Base-by-base conservation (phyloP, 768 basidiomycete genomes). In the Phylloporus sp. region DNA sequence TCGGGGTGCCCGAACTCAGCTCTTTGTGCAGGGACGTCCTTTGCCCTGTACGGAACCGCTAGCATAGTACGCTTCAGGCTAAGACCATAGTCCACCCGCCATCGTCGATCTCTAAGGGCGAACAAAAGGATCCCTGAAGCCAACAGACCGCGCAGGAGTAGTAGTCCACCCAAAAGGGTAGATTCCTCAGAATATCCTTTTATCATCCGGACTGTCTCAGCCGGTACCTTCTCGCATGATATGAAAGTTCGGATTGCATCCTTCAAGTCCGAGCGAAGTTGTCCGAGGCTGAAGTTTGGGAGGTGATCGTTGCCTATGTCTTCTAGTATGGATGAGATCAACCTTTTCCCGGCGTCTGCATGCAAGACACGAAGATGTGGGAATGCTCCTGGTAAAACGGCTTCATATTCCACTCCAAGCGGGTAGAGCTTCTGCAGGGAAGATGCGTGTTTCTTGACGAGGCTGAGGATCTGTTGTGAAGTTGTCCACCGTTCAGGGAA, bases 401-500 rank as follows among this genome's bases (percentile, higher is more conserved):
- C 10, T 5, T 46, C 39, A 8, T 38, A 47, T 11, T 56, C 52
- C 1, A 53, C 35, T 31, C 40, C 48, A 12, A 45, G 54, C 1
- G 40, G 60, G 36, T 50, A 58, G 15, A 24, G 39, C 6, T 24
- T 5, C 27, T 15, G 34, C 11, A 50, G 20, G 20, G 29, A 27
- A 12, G 45, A 6, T 1, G 57, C 55, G 40, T 57, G 53, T 5
- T 40, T 53, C 26, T 47, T 49, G 7, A 64, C 52, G n/a, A 72
- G 67, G 18, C 61, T 50, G 11, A 79, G 60, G 2, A 78, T 48
- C 10, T 73, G 63, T 52, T 78, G 75, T 0, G 65, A 64, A 4
- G 63, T 71, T 3, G 49, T 59, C 79, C 79, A 80, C 13, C 77
- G 71, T 45, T 72, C 60, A 4, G 76, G 75, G 39, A 67, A 68